Evolutionary conservation across 2,329 filamentous ascomycete genomes (phyloP).

Genomic region (Aspergillus quadricinctus): DNA sequence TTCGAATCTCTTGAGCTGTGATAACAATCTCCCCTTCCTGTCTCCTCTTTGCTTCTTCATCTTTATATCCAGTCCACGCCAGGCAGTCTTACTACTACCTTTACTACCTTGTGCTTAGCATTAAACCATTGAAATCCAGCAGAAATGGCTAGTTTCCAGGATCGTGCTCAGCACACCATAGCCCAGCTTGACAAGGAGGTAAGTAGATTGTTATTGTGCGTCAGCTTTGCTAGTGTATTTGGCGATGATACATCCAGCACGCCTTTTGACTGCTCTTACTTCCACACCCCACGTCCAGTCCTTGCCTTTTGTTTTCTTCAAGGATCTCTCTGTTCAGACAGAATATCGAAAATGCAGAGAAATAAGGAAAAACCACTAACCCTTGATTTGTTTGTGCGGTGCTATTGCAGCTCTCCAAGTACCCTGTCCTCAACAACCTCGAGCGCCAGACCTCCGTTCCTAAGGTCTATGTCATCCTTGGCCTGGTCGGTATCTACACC

Average conservation of each 20-base stretch:
- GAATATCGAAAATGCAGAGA: background rate
- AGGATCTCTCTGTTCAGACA: constrained; percentile 1
- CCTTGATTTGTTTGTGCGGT: background rate
- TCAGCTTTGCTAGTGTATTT: constrained; percentile 17
- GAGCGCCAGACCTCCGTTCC: constrained; percentile 65
- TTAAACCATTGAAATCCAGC: constrained; percentile 1
- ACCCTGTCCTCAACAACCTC: constrained; percentile 62
- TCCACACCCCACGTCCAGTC: background rate
- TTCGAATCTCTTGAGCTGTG: constrained; percentile 1
- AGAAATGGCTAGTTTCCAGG: constrained; percentile 51
- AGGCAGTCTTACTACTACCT: background rate
- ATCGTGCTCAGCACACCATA: constrained; percentile 60
- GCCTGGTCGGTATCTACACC: constrained; percentile 62
- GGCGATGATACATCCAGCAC: background rate
- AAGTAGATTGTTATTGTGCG: constrained; percentile 29
- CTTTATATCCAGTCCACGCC: background rate
- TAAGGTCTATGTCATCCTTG: constrained; percentile 64
- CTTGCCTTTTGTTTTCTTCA: background rate
- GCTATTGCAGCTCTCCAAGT: constrained; percentile 57
- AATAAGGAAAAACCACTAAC: background rate
- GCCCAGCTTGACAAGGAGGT: constrained; percentile 67
- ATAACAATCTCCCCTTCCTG: constrained; percentile 7
- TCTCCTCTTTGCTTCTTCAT: constrained; percentile 3
- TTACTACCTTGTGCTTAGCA: background rate
- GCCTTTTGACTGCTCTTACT: background rate